Percentiles rank a stretch among this genome's conserved stretches.
phyloP scores from a whole-genome alignment of 306 rosid species.

The Urtica urens region DNA sequence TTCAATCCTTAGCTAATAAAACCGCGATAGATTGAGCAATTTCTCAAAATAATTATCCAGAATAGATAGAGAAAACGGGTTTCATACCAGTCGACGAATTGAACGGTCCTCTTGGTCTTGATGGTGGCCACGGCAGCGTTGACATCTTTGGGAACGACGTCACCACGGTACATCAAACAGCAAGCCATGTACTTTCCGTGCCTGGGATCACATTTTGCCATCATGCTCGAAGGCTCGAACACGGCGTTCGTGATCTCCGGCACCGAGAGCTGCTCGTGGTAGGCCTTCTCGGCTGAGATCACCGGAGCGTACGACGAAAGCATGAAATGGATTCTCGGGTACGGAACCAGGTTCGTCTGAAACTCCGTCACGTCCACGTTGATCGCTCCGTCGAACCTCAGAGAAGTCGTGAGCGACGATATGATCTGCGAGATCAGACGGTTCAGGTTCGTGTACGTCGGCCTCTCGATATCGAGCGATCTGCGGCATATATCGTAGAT shows the following conservation, averaged over 20 bases:
- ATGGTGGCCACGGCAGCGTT: conserved; percentile 92
- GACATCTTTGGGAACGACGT: conserved; percentile 98
- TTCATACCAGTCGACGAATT: conserved; percentile 87
- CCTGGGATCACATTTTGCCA: conserved; percentile 98
- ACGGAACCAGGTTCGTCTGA: conserved; percentile 95
- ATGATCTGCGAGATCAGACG: conserved; percentile 89
- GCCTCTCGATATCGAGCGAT: conserved; percentile 91
- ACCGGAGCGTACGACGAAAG: conserved; percentile 94
- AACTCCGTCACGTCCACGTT: conserved; percentile 93
- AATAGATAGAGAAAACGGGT: neutral
- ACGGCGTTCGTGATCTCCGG: conserved; percentile 98
- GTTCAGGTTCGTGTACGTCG: conserved; percentile 86
- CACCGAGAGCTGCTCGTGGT: conserved; percentile 86
- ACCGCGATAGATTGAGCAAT: no score
- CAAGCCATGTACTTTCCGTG: conserved; percentile 99
- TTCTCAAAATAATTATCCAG: no score
- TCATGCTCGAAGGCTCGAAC: conserved; percentile 96
- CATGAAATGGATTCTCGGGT: conserved; percentile 96
- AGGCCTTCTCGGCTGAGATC: conserved; percentile 95
- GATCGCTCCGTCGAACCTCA: conserved; percentile 97
- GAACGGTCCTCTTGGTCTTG: conserved; percentile 92
- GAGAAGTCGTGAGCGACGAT: conserved; percentile 83
- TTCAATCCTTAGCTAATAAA: no score
- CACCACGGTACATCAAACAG: conserved; percentile 96
- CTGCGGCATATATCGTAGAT: conserved; percentile 91